Evolutionary conservation across 345 rosid species (phyloP).

Genomic region (Ricinus communis): DNA sequence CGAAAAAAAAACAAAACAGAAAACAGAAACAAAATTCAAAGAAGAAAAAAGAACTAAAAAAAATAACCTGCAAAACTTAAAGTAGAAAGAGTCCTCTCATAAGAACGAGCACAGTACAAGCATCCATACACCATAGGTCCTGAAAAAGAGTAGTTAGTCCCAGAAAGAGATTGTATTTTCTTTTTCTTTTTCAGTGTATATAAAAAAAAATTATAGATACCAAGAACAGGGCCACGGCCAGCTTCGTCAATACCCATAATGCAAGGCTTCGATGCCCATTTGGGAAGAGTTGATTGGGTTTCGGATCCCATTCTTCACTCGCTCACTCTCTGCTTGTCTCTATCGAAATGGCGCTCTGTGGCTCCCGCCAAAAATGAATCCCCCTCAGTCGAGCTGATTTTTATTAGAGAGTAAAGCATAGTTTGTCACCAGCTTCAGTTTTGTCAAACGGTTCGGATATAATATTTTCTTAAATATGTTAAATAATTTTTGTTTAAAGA

Average conservation of each 20-base stretch:
- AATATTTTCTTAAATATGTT: too few species aligned
- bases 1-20: too few species aligned
- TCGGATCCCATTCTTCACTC: slow-evolving; percentile 38
- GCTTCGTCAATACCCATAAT: slow-evolving; percentile 97
- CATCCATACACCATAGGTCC: slow-evolving; percentile 98
- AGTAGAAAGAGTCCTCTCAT: slow-evolving; percentile 71
- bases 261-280: slow-evolving; percentile 82
- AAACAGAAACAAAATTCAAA: too few species aligned
- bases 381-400: too few species aligned
- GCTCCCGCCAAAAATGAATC: slow-evolving; percentile 22
- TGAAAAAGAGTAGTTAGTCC: too few species aligned
- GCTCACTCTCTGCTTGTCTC: background rate
- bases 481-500: too few species aligned
- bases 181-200: too few species aligned
- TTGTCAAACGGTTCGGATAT: too few species aligned
- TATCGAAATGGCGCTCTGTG: background rate
- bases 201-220: too few species aligned
- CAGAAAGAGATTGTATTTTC: too few species aligned
- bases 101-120: slow-evolving; percentile 81
- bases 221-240: slow-evolving; percentile 93
- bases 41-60: background rate
- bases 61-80: slow-evolving; percentile 72
- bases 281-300: slow-evolving; percentile 29
- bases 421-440: too few species aligned
- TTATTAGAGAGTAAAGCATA: too few species aligned